Conservation (phyloP, 2,329 filamentous ascomycete species). For the Tolypocladium sp. region DNA sequence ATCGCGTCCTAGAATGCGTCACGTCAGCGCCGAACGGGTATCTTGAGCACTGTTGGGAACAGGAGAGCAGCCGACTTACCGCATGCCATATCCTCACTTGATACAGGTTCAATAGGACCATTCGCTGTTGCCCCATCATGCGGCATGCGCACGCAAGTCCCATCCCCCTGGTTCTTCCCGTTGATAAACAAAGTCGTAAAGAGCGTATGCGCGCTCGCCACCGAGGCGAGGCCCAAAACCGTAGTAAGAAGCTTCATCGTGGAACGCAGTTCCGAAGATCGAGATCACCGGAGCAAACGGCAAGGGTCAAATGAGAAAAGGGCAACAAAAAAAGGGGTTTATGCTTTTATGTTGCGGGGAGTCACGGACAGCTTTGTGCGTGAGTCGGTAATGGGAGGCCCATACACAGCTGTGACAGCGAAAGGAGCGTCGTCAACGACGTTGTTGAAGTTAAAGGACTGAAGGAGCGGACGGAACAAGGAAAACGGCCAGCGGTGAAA, state of each 20-base stretch:
- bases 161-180: slow-evolving; percentile 57
- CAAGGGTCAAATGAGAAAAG: not conserved
- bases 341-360: not conserved
- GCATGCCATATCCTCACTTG: slow-evolving; percentile 59
- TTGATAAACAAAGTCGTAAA: slow-evolving; percentile 57
- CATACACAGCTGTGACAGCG: not conserved
- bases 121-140: slow-evolving; percentile 41
- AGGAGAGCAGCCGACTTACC: slow-evolving; percentile 35
- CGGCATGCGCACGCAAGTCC: slow-evolving; percentile 62
- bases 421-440: not conserved
- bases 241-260: slow-evolving; percentile 25
- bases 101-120: slow-evolving; percentile 46
- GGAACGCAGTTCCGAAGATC: slow-evolving; percentile 10
- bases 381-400: not conserved
- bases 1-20: slow-evolving; percentile 25
- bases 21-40: not conserved
- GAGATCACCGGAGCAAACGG: no score
- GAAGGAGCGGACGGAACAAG: not conserved
- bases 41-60: not conserved
- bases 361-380: not conserved
- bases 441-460: not conserved
- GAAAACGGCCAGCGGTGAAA: not conserved
- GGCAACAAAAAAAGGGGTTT: not conserved
- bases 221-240: slow-evolving; percentile 24
- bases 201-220: slow-evolving; percentile 47